Conservation (phyloP, 169 alveolate species). For the Plasmodium vinckei region DNA sequence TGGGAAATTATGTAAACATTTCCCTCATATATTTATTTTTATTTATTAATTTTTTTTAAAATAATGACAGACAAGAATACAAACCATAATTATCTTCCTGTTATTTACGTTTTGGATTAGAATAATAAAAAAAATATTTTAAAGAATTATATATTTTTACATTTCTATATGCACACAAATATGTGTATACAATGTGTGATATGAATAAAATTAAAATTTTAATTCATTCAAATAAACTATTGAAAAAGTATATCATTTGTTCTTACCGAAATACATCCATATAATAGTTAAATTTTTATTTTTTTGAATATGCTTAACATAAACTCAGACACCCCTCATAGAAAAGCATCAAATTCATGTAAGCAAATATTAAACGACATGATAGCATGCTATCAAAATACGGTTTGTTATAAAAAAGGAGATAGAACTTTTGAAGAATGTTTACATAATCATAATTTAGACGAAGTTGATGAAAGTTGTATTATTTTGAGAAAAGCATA, state of each 20-base stretch:
- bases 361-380: constrained; percentile 82
- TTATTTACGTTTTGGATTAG: too few relatives aligned
- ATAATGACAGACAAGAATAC: too few relatives aligned
- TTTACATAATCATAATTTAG: constrained; percentile 81
- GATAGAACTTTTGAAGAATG: constrained; percentile 84
- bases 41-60: too few relatives aligned
- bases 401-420: constrained; percentile 79
- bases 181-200: not conserved
- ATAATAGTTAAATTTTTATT: not conserved
- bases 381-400: constrained; percentile 85
- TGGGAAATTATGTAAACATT: too few relatives aligned
- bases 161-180: not conserved
- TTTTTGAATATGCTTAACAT: constrained; percentile 62
- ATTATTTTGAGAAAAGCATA: constrained; percentile 83
- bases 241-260: too few relatives aligned
- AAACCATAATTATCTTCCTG: too few relatives aligned
- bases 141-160: not conserved
- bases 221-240: too few relatives aligned
- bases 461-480: constrained; percentile 85
- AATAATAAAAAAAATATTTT: not conserved
- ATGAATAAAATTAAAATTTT: not conserved
- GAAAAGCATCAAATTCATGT: constrained; percentile 89
- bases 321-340: constrained; percentile 86
- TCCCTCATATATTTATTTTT: too few relatives aligned
- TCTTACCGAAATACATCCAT: too few relatives aligned